Conservation (phyloP, 225 moss, liverwort and hornwort genomes). For the Polytrichum commune region DNA sequence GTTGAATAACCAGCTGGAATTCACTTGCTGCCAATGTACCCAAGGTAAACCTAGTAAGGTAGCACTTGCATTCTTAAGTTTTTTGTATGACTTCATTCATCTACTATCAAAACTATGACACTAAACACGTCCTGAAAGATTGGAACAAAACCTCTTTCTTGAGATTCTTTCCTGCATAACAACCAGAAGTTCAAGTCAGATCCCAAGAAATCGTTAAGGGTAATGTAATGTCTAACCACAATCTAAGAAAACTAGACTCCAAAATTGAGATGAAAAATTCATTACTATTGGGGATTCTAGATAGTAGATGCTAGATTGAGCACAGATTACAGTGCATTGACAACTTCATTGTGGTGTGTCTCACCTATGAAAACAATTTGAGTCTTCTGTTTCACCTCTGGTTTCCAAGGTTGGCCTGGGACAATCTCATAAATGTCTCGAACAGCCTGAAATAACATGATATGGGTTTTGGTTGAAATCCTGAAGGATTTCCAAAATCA, state of each 20-base stretch:
- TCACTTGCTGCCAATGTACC: too few relatives aligned
- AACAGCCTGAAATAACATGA: conserved; percentile 58
- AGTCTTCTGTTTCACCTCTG: conserved; percentile 46
- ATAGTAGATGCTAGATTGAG: too few relatives aligned
- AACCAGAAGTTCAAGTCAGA: conserved; percentile 1
- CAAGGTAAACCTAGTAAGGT: too few relatives aligned
- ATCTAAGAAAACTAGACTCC: too few relatives aligned
- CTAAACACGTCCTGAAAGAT: conserved; percentile 38
- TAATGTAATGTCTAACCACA: too few relatives aligned
- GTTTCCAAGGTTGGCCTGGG: conserved; percentile 54
- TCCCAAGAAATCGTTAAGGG: too few relatives aligned
- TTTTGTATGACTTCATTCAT: too few relatives aligned
- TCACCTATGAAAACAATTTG: conserved; percentile 73
- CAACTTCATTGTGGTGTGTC: not conserved
- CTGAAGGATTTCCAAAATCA: conserved; percentile 1
- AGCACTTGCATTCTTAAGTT: too few relatives aligned
- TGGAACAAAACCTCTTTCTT: conserved; percentile 33
- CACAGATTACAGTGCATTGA: too few relatives aligned
- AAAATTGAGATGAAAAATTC: too few relatives aligned
- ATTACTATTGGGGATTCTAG: too few relatives aligned
- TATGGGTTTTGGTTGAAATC: conserved; percentile 1
- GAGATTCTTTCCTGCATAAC: conserved; percentile 56
- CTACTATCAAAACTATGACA: not conserved
- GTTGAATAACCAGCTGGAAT: too few relatives aligned
- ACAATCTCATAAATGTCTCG: conserved; percentile 76